A percentile compares a stretch with the other conserved stretches of the same genome.
Evolutionary conservation across 1,284 basidiomycete genomes (phyloP).

Genomic region (Hypsizygus ulmarius): DNA sequence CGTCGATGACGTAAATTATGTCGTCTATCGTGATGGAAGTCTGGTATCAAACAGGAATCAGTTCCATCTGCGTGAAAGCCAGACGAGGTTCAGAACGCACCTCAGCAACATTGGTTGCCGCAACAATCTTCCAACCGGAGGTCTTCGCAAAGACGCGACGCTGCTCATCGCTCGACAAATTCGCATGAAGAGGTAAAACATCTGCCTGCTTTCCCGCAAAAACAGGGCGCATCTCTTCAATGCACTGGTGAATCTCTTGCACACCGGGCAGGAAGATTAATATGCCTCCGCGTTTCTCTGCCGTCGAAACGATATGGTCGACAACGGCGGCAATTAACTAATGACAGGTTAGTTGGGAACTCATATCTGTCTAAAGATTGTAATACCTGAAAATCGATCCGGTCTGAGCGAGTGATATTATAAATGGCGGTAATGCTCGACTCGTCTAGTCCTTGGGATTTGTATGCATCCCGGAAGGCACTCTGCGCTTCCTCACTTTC

Average conservation of each 20-base stretch:
- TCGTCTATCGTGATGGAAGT: slow-evolving; percentile 96
- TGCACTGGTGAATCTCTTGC: slow-evolving; percentile 82
- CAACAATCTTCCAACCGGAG: slow-evolving; percentile 81
- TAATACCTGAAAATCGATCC: slow-evolving; percentile 71
- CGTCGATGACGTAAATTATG: slow-evolving; percentile 82
- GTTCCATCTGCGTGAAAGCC: not conserved
- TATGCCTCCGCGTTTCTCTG: slow-evolving; percentile 60
- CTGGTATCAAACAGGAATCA: slow-evolving; percentile 36
- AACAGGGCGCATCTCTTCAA: slow-evolving; percentile 58
- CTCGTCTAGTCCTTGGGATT: slow-evolving; percentile 53
- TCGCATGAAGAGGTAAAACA: slow-evolving; percentile 87
- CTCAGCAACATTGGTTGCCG: slow-evolving; percentile 88
- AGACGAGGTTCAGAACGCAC: slow-evolving; percentile 31
- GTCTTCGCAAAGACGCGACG: slow-evolving; percentile 71
- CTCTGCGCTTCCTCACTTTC: slow-evolving; percentile 51
- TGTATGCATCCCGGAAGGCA: slow-evolving; percentile 46
- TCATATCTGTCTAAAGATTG: not conserved
- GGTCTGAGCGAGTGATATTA: slow-evolving; percentile 58
- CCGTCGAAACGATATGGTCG: slow-evolving; percentile 57
- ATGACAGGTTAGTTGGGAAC: not conserved
- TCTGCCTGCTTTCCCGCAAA: slow-evolving; percentile 44
- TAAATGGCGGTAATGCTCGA: slow-evolving; percentile 57
- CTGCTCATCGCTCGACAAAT: slow-evolving; percentile 85
- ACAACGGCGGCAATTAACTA: slow-evolving; percentile 72
- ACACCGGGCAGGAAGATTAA: slow-evolving; percentile 90